Conservation (phyloP, 768 basidiomycete species). For the Macrolepiota fuliginosa region DNA sequence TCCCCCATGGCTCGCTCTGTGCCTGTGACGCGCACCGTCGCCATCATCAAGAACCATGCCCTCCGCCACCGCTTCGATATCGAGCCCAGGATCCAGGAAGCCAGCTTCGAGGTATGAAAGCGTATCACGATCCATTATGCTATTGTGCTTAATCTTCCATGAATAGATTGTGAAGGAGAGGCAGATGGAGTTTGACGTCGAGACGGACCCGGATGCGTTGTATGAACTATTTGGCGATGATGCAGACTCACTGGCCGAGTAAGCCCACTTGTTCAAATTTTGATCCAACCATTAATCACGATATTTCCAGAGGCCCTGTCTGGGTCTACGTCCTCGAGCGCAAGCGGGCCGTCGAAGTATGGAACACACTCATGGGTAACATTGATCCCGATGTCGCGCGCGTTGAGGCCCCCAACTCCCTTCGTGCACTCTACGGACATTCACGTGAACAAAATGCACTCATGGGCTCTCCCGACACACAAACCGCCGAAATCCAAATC, state of each 20-base stretch:
- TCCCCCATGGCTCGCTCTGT: conserved; percentile 9
- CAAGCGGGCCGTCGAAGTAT: conserved; percentile 76
- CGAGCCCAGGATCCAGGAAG: conserved; percentile 74
- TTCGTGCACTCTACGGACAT: conserved; percentile 68
- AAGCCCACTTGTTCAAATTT: conserved; percentile 25
- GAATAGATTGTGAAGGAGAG: conserved; percentile 79
- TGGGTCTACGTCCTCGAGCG: conserved; percentile 91
- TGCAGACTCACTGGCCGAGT: conserved; percentile 73
- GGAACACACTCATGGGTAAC: conserved; percentile 74
- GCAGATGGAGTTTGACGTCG: conserved; percentile 86
- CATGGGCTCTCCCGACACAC: conserved; percentile 66
- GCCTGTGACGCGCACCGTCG: conserved; percentile 63
- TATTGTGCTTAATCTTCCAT: conserved; percentile 18
- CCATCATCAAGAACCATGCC: conserved; percentile 83
- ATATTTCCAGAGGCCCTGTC: conserved; percentile 64
- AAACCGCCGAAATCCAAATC: conserved; percentile 79
- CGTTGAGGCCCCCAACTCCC: conserved; percentile 54
- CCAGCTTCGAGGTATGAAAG: conserved; percentile 71
- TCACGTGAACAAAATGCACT: conserved; percentile 57
- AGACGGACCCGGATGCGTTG: conserved; percentile 76
- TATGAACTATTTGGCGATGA: conserved; percentile 82
- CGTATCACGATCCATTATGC: not conserved
- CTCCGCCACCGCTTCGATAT: conserved; percentile 74
- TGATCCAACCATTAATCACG: not conserved
- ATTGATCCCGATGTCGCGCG: conserved; percentile 57